Percentiles rank a stretch among this genome's conserved stretches.
phyloP scores from a whole-genome alignment of 2,329 filamentous ascomycete species.

The Aspergillus tamarii region DNA sequence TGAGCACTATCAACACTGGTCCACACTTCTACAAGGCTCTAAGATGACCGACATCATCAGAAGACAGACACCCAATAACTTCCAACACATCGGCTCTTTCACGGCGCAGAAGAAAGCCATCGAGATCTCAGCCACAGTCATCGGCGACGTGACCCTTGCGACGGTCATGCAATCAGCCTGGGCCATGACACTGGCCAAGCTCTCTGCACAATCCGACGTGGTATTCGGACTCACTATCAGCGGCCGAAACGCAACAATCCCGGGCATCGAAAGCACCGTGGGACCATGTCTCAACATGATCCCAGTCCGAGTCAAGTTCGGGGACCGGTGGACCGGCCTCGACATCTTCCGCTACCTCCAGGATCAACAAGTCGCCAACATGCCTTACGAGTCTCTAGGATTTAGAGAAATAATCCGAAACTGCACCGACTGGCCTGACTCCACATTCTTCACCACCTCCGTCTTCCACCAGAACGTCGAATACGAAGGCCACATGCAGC shows the following conservation, averaged over 20 bases:
- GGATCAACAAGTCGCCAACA: conserved; percentile 60
- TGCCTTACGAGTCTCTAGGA: conserved; percentile 59
- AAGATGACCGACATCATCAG: conserved; percentile 50
- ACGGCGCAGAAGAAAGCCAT: conserved; percentile 41
- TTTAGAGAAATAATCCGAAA: conserved; percentile 56
- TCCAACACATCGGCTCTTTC: conserved; percentile 40
- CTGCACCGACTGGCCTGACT: conserved; percentile 47
- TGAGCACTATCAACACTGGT: conserved; percentile 63
- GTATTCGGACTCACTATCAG: conserved; percentile 69
- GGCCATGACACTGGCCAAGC: conserved; percentile 64
- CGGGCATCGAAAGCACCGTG: conserved; percentile 59
- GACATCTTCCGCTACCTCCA: conserved; percentile 60
- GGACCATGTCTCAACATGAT: conserved; percentile 71
- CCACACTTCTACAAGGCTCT: conserved; percentile 59
- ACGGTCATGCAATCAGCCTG: conserved; percentile 70
- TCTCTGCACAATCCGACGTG: conserved; percentile 58
- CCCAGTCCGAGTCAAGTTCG: conserved; percentile 63
- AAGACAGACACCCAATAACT: conserved; percentile 37
- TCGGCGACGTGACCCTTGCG: conserved; percentile 62
- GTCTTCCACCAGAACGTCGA: conserved; percentile 45
- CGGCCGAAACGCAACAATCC: conserved; percentile 63
- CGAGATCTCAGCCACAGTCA: conserved; percentile 50
- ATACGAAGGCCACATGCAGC: conserved; percentile 39
- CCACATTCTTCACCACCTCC: conserved; percentile 45
- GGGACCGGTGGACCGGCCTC: conserved; percentile 52